These are phyloP conservation scores for Exserohilum rostratum DNA, from an alignment of 2,329 filamentous ascomycete species.

Conservation along the genomic window DNA sequence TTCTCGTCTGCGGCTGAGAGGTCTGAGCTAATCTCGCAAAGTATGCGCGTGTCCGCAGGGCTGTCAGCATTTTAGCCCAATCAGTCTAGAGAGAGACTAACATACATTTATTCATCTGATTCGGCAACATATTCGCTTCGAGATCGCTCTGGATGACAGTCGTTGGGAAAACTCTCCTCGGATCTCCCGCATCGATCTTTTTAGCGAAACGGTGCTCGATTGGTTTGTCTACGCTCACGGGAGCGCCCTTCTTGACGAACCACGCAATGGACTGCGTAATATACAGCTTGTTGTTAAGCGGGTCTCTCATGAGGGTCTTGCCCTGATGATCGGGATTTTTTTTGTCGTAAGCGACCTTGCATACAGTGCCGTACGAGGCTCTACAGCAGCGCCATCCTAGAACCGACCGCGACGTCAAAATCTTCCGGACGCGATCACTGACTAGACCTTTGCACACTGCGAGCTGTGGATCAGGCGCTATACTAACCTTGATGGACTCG, in stretches of 20 bases:
- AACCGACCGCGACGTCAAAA: slow-evolving; percentile 52
- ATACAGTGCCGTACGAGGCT: slow-evolving; percentile 47
- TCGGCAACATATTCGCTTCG: slow-evolving; percentile 31
- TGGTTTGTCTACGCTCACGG: slow-evolving; percentile 40
- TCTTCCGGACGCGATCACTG: slow-evolving; percentile 58
- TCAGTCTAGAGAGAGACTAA: background rate
- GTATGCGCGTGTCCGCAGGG: slow-evolving; percentile 31
- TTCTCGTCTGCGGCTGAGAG: slow-evolving; percentile 38
- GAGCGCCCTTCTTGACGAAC: slow-evolving; percentile 46
- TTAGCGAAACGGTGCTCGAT: slow-evolving; percentile 45
- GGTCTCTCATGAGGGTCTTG: slow-evolving; percentile 34
- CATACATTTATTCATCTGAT: slow-evolving; percentile 37
- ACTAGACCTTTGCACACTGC: slow-evolving; percentile 62
- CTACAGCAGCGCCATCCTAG: slow-evolving; percentile 50
- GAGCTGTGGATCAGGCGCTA: slow-evolving; percentile 59
- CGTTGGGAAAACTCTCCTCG: slow-evolving; percentile 40
- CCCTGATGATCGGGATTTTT: slow-evolving; percentile 40
- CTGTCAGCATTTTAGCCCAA: background rate
- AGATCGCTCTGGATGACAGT: slow-evolving; percentile 38
- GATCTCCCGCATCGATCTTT: slow-evolving; percentile 41
- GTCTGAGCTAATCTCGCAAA: slow-evolving; percentile 48
- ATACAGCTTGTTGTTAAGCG: slow-evolving; percentile 44
- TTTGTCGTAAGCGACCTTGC: slow-evolving; percentile 46
- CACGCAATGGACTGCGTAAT: slow-evolving; percentile 46
- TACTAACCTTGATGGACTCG: slow-evolving; percentile 34